phyloP scores from a whole-genome alignment of 2,329 filamentous ascomycete genomes.

The Penicillium corylophilum region DNA sequence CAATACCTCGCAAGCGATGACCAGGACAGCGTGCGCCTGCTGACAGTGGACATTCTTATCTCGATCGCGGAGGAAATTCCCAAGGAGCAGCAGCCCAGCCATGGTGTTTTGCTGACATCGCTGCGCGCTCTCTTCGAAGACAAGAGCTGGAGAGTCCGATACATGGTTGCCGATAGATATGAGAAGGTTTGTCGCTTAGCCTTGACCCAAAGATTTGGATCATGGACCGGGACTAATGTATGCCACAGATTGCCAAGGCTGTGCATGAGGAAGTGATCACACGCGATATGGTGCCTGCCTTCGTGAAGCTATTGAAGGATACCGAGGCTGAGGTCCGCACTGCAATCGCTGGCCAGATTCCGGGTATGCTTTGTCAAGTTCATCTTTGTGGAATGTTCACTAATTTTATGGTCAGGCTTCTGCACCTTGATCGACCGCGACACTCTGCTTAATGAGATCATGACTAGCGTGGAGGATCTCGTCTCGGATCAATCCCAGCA shows the following conservation, averaged over 20 bases:
- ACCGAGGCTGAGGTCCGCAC: conserved; percentile 97
- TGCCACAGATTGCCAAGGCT: conserved; percentile 82
- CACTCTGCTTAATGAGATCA: conserved; percentile 89
- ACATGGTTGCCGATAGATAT: conserved; percentile 98
- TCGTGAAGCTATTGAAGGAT: conserved; percentile 96
- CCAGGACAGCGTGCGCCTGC: conserved; percentile 91
- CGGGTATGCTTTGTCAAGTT: conserved; percentile 52
- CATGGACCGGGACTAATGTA: conserved; percentile 13
- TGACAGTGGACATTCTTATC: conserved; percentile 95
- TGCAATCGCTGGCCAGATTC: conserved; percentile 95
- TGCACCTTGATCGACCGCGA: conserved; percentile 84
- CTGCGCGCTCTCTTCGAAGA: conserved; percentile 94
- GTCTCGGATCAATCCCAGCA: conserved; percentile 96
- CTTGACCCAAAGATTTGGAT: background rate
- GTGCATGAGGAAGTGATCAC: conserved; percentile 96
- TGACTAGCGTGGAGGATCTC: conserved; percentile 93
- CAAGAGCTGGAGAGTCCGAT: conserved; percentile 98
- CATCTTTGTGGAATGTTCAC: conserved; percentile 3
- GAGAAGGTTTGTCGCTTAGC: conserved; percentile 70
- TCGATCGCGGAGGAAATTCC: conserved; percentile 95
- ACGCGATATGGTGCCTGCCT: conserved; percentile 90
- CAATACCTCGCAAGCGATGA: conserved; percentile 95
- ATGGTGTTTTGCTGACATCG: conserved; percentile 87
- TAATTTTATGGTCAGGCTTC: conserved; percentile 63
- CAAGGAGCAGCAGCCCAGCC: conserved; percentile 96